These are phyloP conservation scores for Capsicum pubescens DNA, from an alignment of 257 asterid species.

Conservation along the genomic window DNA sequence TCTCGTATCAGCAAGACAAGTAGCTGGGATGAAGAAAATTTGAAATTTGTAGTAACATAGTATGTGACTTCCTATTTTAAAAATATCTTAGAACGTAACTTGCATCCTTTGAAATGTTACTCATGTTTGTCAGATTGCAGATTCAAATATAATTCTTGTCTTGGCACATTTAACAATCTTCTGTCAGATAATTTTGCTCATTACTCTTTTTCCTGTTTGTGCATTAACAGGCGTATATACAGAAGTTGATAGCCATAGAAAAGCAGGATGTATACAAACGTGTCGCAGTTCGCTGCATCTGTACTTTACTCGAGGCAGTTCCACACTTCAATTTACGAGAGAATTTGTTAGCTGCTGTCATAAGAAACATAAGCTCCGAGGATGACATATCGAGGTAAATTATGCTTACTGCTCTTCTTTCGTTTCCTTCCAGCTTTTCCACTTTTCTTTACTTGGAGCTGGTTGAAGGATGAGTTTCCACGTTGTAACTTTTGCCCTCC, in stretches of 20 bases:
- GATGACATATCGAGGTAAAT: conserved; percentile 83
- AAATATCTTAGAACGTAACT: background rate
- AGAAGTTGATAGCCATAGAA: conserved; percentile 76
- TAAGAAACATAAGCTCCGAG: conserved; percentile 71
- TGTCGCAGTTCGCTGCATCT: conserved; percentile 84
- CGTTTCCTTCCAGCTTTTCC: conserved; percentile 21
- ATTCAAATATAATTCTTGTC: background rate
- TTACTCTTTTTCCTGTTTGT: conserved; percentile 30
- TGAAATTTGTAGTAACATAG: background rate
- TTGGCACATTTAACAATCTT: background rate
- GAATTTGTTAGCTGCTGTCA: conserved; percentile 72
- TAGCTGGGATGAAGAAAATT: background rate
- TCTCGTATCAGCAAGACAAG: background rate
- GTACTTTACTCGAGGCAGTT: conserved; percentile 80
- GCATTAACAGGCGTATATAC: conserved; percentile 71
- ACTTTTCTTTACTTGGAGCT: background rate
- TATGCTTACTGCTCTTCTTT: conserved; percentile 10
- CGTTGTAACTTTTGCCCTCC: conserved; percentile 13
- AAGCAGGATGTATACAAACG: conserved; percentile 59
- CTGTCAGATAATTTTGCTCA: conserved; percentile 34
- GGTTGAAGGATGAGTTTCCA: background rate
- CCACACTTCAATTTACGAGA: conserved; percentile 94
- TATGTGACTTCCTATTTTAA: background rate
- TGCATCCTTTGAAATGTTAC: conserved; percentile 19
- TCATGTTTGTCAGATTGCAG: background rate